These are phyloP conservation scores for Phlyctochytrium arcticum DNA, from an alignment of 192 early-diverging fungal genomes.

Conservation along the genomic window DNA sequence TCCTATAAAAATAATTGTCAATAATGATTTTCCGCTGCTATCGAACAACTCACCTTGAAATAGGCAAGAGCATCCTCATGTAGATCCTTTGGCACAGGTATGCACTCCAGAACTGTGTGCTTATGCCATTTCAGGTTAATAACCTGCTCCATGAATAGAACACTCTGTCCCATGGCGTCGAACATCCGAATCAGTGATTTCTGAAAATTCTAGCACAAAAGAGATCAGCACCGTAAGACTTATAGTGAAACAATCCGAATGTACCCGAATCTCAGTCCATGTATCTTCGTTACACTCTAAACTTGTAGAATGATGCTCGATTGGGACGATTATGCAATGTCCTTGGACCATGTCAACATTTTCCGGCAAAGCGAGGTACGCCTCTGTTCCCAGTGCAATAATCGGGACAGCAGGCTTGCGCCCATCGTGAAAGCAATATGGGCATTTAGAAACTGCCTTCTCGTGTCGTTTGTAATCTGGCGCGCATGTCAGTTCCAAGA, in stretches of 20 bases:
- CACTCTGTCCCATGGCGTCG: conserved; percentile 58
- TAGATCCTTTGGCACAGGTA: conserved; percentile 77
- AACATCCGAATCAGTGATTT: conserved; percentile 92
- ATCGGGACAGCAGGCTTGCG: conserved; percentile 64
- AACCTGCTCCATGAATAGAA: conserved; percentile 90
- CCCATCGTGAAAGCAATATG: conserved; percentile 71
- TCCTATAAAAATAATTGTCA: conserved; percentile 44
- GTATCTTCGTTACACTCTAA: conserved; percentile 85
- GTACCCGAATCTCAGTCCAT: conserved; percentile 88
- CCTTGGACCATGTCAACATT: conserved; percentile 70
- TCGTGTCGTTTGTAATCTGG: conserved; percentile 67
- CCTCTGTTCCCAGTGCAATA: conserved; percentile 69
- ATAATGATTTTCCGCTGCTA: background rate
- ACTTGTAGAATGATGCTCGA: conserved; percentile 76
- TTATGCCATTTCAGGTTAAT: conserved; percentile 67
- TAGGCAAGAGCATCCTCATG: conserved; percentile 76
- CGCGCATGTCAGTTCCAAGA: background rate
- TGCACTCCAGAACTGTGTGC: conserved; percentile 88
- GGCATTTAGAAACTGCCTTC: conserved; percentile 65
- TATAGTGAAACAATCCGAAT: conserved; percentile 1
- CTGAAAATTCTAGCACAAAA: conserved; percentile 73
- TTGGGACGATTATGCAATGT: conserved; percentile 89
- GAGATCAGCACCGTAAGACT: background rate
- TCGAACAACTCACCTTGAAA: conserved; percentile 62
- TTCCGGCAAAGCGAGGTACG: conserved; percentile 76